These are phyloP conservation scores for Lyophyllum shimeji DNA, from an alignment of 768 basidiomycete genomes.

Conservation along the genomic window DNA sequence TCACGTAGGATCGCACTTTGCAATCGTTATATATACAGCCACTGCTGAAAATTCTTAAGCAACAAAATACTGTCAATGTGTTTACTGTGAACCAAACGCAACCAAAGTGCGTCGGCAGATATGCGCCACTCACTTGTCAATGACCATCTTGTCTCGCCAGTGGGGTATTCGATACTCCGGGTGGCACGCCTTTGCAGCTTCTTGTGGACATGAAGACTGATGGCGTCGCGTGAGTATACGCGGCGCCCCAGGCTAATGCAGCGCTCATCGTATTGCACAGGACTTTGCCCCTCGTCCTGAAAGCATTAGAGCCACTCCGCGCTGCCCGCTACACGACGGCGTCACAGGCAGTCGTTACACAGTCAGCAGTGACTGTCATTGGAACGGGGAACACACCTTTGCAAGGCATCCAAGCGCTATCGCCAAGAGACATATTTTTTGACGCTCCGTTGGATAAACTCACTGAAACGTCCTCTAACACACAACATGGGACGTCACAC, in stretches of 20 bases:
- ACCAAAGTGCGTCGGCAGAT: constrained; percentile 34
- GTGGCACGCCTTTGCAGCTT: constrained; percentile 42
- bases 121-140: not conserved
- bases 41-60: constrained; percentile 37
- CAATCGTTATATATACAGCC: constrained; percentile 50
- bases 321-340: constrained; percentile 44
- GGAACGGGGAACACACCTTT: constrained; percentile 37
- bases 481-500: constrained; percentile 37
- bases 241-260: not conserved
- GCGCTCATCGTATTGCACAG: constrained; percentile 24
- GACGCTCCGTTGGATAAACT: constrained; percentile 50
- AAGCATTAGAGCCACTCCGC: constrained; percentile 46
- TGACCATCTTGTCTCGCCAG: constrained; percentile 23
- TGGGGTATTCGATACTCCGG: constrained; percentile 50
- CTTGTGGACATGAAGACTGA: constrained; percentile 54
- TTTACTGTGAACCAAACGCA: constrained; percentile 40
- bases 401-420: constrained; percentile 36
- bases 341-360: constrained; percentile 12
- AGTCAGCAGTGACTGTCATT: not conserved
- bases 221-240: constrained; percentile 36
- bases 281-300: constrained; percentile 13
- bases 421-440: constrained; percentile 51
- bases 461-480: constrained; percentile 27
- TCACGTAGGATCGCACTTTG: constrained; percentile 43
- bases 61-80: constrained; percentile 39